phyloP scores from a whole-genome alignment of 2,329 filamentous ascomycete species.

The Aspergillus fumigatiaffinis region DNA sequence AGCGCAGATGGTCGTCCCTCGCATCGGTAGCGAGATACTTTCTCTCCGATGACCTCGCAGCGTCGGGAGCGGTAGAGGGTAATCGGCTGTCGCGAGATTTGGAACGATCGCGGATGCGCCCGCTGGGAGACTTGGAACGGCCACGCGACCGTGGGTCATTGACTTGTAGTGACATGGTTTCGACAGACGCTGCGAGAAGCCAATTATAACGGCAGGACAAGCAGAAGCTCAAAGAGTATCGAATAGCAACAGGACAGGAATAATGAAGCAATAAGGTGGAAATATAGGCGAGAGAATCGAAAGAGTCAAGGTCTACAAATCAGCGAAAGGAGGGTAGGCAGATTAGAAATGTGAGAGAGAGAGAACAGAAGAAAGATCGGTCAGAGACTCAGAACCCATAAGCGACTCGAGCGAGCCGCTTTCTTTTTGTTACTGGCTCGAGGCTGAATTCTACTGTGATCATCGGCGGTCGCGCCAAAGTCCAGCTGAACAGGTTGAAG shows the following conservation, averaged over 20 bases:
- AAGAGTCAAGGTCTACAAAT: not conserved
- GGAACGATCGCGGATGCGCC: constrained; percentile 39
- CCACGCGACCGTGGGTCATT: constrained; percentile 41
- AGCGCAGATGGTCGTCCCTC: constrained; percentile 23
- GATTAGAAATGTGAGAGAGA: not conserved
- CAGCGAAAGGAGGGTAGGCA: not conserved
- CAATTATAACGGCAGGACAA: constrained; percentile 1
- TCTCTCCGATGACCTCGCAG: constrained; percentile 13
- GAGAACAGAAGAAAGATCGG: not conserved
- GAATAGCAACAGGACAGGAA: not conserved
- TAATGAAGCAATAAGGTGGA: not conserved
- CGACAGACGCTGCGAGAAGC: constrained; percentile 1
- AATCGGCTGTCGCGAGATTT: constrained; percentile 40
- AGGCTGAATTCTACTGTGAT: not conserved
- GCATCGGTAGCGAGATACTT: constrained; percentile 29
- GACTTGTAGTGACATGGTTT: constrained; percentile 36
- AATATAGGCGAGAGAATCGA: not conserved
- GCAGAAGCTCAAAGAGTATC: not conserved
- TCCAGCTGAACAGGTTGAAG: not conserved
- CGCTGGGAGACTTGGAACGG: constrained; percentile 44
- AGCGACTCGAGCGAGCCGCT: not conserved
- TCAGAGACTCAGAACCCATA: not conserved
- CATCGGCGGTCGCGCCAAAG: not conserved
- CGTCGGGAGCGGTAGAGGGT: constrained; percentile 28
- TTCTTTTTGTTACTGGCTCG: not conserved